A percentile compares a stretch with the other conserved stretches of the same genome.
These are phyloP conservation scores for Epichloe gansuensis DNA, from an alignment of 2,329 filamentous ascomycete species.

Conservation along the genomic window DNA sequence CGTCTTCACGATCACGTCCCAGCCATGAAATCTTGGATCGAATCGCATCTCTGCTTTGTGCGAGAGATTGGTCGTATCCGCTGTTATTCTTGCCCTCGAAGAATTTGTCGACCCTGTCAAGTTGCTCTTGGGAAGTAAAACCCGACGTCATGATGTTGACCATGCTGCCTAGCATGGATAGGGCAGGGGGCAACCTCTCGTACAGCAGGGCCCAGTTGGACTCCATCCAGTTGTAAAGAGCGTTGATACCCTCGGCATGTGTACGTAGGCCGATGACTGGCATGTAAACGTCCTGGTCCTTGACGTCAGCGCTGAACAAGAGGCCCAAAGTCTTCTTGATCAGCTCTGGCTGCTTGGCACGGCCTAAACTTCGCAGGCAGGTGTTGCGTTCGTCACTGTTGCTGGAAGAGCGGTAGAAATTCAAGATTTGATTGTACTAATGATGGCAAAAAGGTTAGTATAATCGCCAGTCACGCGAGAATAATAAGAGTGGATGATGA, in stretches of 20 bases:
- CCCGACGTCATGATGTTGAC: slow-evolving; percentile 72
- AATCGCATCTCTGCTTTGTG: slow-evolving; percentile 80
- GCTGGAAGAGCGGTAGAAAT: slow-evolving; percentile 62
- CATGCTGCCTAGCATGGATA: slow-evolving; percentile 75
- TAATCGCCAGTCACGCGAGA: background rate
- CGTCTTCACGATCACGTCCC: slow-evolving; percentile 14
- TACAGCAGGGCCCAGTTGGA: slow-evolving; percentile 78
- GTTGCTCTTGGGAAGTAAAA: slow-evolving; percentile 67
- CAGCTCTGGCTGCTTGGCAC: slow-evolving; percentile 63
- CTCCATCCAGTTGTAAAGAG: slow-evolving; percentile 73
- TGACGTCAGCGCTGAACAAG: slow-evolving; percentile 68
- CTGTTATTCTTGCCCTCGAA: slow-evolving; percentile 72
- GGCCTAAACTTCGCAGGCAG: slow-evolving; percentile 71
- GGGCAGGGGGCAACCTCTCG: slow-evolving; percentile 71
- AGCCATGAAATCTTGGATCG: slow-evolving; percentile 51
- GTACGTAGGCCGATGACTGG: slow-evolving; percentile 68
- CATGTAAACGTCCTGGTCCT: slow-evolving; percentile 90
- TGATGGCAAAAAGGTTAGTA: background rate
- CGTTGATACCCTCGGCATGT: slow-evolving; percentile 65
- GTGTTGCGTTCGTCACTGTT: slow-evolving; percentile 79
- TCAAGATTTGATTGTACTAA: slow-evolving; percentile 63
- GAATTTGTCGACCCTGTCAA: slow-evolving; percentile 66
- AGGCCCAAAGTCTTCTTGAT: slow-evolving; percentile 71
- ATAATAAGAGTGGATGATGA: background rate
- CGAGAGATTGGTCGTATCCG: slow-evolving; percentile 74